Evolutionary conservation across 805 yeast genomes (phyloP).

Genomic region (Vanderwaltozyma polyspora): DNA sequence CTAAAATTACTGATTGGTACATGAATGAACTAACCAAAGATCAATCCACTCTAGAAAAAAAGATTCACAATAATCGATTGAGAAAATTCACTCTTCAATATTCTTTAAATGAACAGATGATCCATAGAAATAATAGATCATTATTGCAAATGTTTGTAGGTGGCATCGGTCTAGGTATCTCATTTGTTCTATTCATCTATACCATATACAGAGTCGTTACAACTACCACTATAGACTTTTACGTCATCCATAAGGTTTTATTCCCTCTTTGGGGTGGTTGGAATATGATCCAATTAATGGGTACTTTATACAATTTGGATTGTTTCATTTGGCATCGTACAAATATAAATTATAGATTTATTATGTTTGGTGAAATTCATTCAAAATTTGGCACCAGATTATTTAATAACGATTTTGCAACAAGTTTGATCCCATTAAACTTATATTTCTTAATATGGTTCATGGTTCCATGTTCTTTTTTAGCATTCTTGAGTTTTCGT

Average conservation of each 20-base stretch:
- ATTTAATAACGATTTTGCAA: slow-evolving; percentile 29
- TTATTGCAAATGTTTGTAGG: slow-evolving; percentile 40
- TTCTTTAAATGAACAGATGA: slow-evolving; percentile 24
- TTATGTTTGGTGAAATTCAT: slow-evolving; percentile 67
- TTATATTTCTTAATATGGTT: slow-evolving; percentile 52
- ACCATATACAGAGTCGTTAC: slow-evolving; percentile 31
- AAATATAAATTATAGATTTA: slow-evolving; percentile 82
- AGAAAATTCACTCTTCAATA: slow-evolving; percentile 22
- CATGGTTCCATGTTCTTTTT: slow-evolving; percentile 44
- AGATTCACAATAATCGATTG: slow-evolving; percentile 17
- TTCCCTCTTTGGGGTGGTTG: slow-evolving; percentile 93
- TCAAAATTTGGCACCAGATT: slow-evolving; percentile 39
- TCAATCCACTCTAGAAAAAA: slow-evolving; percentile 17
- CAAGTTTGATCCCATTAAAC: slow-evolving; percentile 31
- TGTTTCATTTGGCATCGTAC: slow-evolving; percentile 61
- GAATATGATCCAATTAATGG: slow-evolving; percentile 49
- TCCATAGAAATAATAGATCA: slow-evolving; percentile 26
- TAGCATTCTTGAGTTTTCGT: slow-evolving; percentile 67
- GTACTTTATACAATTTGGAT: slow-evolving; percentile 54
- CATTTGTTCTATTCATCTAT: slow-evolving; percentile 55
- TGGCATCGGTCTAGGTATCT: slow-evolving; percentile 61
- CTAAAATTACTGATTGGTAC: slow-evolving; percentile 30
- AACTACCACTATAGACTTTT: slow-evolving; percentile 22
- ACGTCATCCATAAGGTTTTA: slow-evolving; percentile 34
- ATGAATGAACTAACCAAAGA: slow-evolving; percentile 21